phyloP scores from a whole-genome alignment of 169 alveolate species.

The Blepharisma undulans region DNA sequence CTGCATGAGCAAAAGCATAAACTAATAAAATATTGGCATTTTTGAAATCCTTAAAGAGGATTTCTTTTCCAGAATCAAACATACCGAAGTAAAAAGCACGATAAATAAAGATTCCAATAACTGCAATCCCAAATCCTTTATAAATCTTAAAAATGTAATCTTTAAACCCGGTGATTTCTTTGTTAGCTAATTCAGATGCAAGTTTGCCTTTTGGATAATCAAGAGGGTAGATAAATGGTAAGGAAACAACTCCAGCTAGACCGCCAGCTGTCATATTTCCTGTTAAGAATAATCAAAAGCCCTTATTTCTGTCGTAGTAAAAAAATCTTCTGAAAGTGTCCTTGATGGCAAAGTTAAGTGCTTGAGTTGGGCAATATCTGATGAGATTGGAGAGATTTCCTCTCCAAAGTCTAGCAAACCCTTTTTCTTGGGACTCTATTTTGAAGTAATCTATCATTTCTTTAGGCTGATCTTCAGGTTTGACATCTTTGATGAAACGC shows the following conservation, averaged over 20 bases:
- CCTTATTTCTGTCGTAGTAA: conserved; percentile 87
- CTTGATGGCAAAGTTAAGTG: conserved; percentile 97
- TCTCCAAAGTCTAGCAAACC: conserved; percentile 94
- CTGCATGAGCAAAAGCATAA: conserved; percentile 95
- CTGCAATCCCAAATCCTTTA: conserved; percentile 96
- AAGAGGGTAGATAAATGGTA: conserved; percentile 93
- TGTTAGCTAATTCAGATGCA: conserved; percentile 90
- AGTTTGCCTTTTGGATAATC: conserved; percentile 95
- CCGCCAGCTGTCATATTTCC: conserved; percentile 94
- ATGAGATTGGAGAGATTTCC: conserved; percentile 95
- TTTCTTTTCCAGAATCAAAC: conserved; percentile 94
- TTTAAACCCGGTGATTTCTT: conserved; percentile 93
- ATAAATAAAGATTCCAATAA: conserved; percentile 95
- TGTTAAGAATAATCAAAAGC: conserved; percentile 89
- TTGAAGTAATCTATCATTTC: conserved; percentile 94
- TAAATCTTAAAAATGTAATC: conserved; percentile 94
- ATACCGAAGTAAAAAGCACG: conserved; percentile 97
- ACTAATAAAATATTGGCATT: conserved; percentile 84
- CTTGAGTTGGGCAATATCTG: conserved; percentile 98
- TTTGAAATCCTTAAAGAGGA: conserved; percentile 84
- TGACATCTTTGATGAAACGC: conserved; percentile 93
- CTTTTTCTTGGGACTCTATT: conserved; percentile 94
- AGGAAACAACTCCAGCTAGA: conserved; percentile 94
- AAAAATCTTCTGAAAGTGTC: conserved; percentile 92
- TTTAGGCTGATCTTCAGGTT: conserved; percentile 92